Evolutionary conservation across 768 basidiomycete species (phyloP).

Genomic region (Pholiota conissans): DNA sequence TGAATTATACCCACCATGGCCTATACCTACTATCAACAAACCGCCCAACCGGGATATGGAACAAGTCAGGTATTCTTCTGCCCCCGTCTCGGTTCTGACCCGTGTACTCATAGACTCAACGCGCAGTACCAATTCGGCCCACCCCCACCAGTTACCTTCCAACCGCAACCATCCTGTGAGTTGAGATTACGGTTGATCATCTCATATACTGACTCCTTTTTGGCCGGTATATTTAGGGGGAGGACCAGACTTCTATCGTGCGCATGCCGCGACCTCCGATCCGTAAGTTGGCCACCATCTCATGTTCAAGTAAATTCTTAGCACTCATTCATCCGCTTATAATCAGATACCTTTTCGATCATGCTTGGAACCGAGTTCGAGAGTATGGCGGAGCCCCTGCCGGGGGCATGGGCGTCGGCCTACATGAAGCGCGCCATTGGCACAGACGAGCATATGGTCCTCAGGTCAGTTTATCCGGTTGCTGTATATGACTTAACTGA

Average conservation of each 20-base stretch:
- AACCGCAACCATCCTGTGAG: constrained; percentile 57
- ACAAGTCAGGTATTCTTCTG: constrained; percentile 35
- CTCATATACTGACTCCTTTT: constrained; percentile 13
- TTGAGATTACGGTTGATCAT: constrained; percentile 19
- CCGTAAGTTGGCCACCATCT: constrained; percentile 43
- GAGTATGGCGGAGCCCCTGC: constrained; percentile 34
- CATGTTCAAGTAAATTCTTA: constrained; percentile 11
- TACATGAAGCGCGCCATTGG: constrained; percentile 63
- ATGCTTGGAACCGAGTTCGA: constrained; percentile 49
- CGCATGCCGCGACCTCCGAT: constrained; percentile 57
- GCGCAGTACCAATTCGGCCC: constrained; percentile 42
- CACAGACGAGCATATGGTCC: constrained; percentile 68
- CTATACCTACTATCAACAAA: constrained; percentile 44
- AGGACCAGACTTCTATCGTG: constrained; percentile 62
- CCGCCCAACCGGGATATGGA: constrained; percentile 47
- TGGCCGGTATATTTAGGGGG: constrained; percentile 43
- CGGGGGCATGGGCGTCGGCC: constrained; percentile 46
- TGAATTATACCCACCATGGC: constrained; percentile 35
- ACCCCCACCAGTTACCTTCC: constrained; percentile 38
- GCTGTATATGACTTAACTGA: background rate
- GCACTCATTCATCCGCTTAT: constrained; percentile 22
- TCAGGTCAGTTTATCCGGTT: constrained; percentile 34
- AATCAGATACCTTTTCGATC: constrained; percentile 56
- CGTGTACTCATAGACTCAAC: constrained; percentile 2
- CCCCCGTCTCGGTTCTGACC: constrained; percentile 2